These are phyloP conservation scores for Populus tremula DNA, from an alignment of 345 rosid species.

Conservation along the genomic window DNA sequence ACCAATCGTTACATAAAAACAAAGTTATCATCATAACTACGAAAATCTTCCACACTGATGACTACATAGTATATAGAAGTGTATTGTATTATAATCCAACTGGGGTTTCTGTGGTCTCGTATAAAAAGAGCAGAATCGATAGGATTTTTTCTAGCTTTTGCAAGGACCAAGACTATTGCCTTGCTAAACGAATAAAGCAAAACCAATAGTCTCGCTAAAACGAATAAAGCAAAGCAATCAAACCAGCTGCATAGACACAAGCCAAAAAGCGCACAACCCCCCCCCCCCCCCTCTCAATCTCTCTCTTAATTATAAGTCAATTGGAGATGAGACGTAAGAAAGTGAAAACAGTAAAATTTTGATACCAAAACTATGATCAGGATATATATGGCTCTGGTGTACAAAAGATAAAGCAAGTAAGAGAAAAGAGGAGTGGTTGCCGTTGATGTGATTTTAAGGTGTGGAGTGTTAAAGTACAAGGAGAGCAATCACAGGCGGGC, in stretches of 20 bases:
- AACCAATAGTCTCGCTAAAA: not conserved
- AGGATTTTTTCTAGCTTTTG: conserved; percentile 33
- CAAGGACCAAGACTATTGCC: conserved; percentile 31
- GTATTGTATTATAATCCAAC: not conserved
- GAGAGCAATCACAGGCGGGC: conserved; percentile 8
- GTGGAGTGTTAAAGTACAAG: not conserved
- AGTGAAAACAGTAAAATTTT: not conserved
- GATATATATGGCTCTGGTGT: not conserved
- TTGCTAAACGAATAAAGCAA: conserved; percentile 36
- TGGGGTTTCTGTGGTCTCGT: conserved; percentile 8
- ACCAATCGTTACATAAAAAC: not conserved
- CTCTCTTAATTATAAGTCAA: conserved; percentile 11
- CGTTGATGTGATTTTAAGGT: not conserved
- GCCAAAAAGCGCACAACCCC: not conserved
- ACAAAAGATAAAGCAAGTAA: not conserved
- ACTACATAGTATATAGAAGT: not conserved
- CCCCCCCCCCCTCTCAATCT: not conserved
- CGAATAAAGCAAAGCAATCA: not conserved
- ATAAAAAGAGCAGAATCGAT: conserved; percentile 24
- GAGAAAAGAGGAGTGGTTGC: not conserved
- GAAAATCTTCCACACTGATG: not conserved
- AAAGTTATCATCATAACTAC: not conserved
- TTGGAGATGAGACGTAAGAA: conserved; percentile 7
- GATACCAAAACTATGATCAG: not conserved
- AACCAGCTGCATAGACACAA: not conserved